Base-by-base conservation (phyloP, 768 basidiomycete genomes). In the Psilocybe cyanescens region DNA sequence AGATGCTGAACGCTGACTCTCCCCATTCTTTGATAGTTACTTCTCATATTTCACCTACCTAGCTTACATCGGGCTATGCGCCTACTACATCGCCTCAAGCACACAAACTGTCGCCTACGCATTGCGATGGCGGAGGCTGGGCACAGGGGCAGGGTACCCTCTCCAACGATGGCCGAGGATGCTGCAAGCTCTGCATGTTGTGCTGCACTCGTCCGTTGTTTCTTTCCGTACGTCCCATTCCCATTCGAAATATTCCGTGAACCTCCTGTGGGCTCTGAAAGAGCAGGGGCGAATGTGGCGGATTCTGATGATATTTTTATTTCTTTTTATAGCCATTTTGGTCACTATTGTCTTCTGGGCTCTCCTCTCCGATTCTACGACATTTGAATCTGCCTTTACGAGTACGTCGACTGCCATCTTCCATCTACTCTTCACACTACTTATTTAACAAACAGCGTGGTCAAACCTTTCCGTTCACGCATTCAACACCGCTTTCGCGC, bases 311-410 rank as follows among this genome's bases (percentile, higher is more conserved):
- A 24, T 24, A 24, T 19, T 28, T 24, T 37, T 45, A 7, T 2
- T 55, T 35, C 1, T 17, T 11, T 17, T n/a, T 19, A 45, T 59
- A 90, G 89, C 89, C 14, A 73, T 90, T 57, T 64, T 91, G 9
- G 87, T 90, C 1, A 88, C 88, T 0, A 71, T 81, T 29, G 85
- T 89, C 0, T 90, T 75, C 68, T 91, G 89, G 89, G 68, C 77
- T 0, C 69, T 90, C 9, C 75, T 90, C 4, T 65, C 85, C 2
- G 70, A 75, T 14, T 41, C 82, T 0, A 4, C 62, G 1, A 80
- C 81, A 0, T 85, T 88, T 62, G 49, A 24, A 2, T 77, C 76
- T 8, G 44, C 58, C 4, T 84, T 74, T 60, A 63, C 59, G 8
- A 52, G 85, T 86, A 58, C 50, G 80, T 75, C 4, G 19, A 3